Base-by-base conservation (phyloP, 176 grass and related monocot genomes). In the Hsuehochloa calcarea region DNA sequence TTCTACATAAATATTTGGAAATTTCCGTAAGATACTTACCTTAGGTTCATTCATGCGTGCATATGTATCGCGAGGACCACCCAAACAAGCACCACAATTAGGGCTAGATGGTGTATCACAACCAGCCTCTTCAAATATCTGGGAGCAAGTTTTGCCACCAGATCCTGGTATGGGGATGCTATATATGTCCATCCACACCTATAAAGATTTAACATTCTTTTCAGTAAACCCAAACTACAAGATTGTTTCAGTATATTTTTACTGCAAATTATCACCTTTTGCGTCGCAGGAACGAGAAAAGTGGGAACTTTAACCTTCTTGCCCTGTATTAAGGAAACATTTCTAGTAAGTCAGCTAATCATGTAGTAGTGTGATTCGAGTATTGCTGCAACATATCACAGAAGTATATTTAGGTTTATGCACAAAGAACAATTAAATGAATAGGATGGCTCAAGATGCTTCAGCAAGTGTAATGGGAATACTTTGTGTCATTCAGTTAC, bases 121-220 rank as follows among this genome's bases (percentile, higher is more conserved):
- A 75, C 96, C 96, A 88, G 93, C 96, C 76, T 95, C 93, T 68
- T 98, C 93, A 81, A 98, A 98, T 83, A 98, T 95, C 80, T 98
- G 89, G 82, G 93, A 88, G 68, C 96, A 98, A 75, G 96, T 98
- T 87, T 92, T 93, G 29, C 87, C 91, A 72, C 91, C 93, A 66
- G 91, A 87, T 66, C 90, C 91, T 64, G 93, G 96, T 49, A 98
- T 90, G 2, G 81, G 88, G 27, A 98, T 90, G 31, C 83, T 81
- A 83, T 98, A 95, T 74, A 96, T 4, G 71, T 98, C 96, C 80
- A 98, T 89, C 93, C 96, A 98, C 31, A 98, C 96, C 96, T 98
- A 76, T 55, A 88, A 47, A 82, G 85, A 75, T 87, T 20, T 35
- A 4, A 75, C 14, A 55, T 29, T 22, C 14, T 60, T 59, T 81